Evolutionary conservation across 495 filamentous ascomycete genomes (phyloP).

Genomic region (Pseudoneurospora amorphoporcata): DNA sequence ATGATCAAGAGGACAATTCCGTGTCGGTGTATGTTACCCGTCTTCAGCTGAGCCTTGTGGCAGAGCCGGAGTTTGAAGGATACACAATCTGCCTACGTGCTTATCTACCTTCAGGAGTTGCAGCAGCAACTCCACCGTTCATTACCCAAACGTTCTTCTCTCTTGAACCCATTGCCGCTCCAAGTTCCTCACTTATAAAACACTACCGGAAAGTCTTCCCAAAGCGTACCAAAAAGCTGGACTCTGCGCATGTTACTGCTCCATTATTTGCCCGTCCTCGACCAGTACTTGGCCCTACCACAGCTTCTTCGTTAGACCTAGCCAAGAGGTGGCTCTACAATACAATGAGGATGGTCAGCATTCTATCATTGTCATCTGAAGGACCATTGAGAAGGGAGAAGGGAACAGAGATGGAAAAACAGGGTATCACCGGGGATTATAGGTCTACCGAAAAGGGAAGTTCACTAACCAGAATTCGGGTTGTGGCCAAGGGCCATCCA

Average conservation of each 20-base stretch:
- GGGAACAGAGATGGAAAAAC: too few species aligned
- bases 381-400: fast-evolving
- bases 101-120: too few species aligned
- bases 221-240: neutral
- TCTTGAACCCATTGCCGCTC: neutral
- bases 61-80: neutral
- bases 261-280: neutral
- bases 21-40: neutral
- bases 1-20: neutral
- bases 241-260: too few species aligned
- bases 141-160: neutral
- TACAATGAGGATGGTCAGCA: neutral
- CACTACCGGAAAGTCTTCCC: neutral
- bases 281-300: neutral
- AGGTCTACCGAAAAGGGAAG: too few species aligned
- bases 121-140: too few species aligned
- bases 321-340: neutral
- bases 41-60: too few species aligned
- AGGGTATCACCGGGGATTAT: too few species aligned
- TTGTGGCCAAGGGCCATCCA: neutral
- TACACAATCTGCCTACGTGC: neutral
- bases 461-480: neutral
- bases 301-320: neutral
- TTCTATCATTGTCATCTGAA: neutral
- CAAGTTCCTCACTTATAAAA: neutral